Evolutionary conservation across 1,284 basidiomycete genomes (phyloP), one percentile per base, ranked within the genome.

Genomic region (Calocybe gambosa): DNA sequence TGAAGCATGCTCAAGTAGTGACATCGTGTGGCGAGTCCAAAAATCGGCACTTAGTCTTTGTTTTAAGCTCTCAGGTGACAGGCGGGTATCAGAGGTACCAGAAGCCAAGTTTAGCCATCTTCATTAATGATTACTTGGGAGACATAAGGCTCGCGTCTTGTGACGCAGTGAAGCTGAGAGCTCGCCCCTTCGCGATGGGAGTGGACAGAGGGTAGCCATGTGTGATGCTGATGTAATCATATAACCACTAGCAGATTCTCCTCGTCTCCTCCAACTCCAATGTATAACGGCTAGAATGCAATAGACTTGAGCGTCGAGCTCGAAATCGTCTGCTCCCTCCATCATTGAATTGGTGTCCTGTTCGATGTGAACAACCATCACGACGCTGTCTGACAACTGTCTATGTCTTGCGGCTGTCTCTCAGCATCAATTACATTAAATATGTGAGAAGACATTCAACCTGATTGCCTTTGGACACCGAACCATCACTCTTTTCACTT

Each of bases 381-480:
- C 47, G 20, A 45, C 47, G 16, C 42, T 41, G 43, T 47, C 46
- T 5, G 34, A 26, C 25, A 26, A 26, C 25, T 26, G 25, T 26
- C n/a, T n/a, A n/a, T n/a, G n/a, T n/a, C n/a, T n/a, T n/a, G n/a
- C n/a, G n/a, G n/a, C 25, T 26, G 25, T 26, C 25, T 26, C 25
- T 9, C 25, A 26, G 25, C 25, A 5, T 26, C 25, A 26, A 26
- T 9, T 26, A 26, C 9, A 26, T 26, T 26, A 5, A 9, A 9
- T 26, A 9, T 26, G 5, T 26, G 25, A 26, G 25, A 26, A 26
- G 9, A 9, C 25, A 26, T 26, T 9, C 9, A 5, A 9, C 9
- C 25, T 26, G 5, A 31, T 13, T 31, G 3, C 29, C 29, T 31
- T 37, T 37, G 33, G n/a, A 13, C 33, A 2, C 13, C 15, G 15